These are phyloP conservation scores for Leucosporidium yakuticum DNA, from an alignment of 768 basidiomycete species.

Conservation along the genomic window DNA sequence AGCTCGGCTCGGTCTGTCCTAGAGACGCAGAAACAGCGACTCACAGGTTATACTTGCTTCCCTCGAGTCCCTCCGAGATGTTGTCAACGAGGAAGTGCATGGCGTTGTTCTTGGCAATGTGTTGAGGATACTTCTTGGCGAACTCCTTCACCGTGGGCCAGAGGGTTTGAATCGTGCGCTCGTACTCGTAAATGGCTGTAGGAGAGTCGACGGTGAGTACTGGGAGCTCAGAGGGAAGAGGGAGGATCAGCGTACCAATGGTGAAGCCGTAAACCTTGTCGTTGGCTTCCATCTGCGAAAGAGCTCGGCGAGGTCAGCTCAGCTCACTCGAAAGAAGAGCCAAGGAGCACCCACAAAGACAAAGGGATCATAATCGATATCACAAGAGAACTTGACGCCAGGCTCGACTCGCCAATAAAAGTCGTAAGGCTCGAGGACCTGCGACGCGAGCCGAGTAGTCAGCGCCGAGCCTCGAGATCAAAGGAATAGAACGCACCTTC, in stretches of 20 bases:
- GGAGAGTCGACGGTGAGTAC: slow-evolving; percentile 60
- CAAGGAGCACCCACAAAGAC: slow-evolving; percentile 13
- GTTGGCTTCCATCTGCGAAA: slow-evolving; percentile 71
- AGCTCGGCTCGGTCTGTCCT: background rate
- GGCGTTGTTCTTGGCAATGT: slow-evolving; percentile 59
- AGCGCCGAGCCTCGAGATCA: no score
- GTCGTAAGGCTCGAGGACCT: slow-evolving; percentile 62
- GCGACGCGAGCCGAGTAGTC: no score
- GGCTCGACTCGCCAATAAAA: slow-evolving; percentile 89
- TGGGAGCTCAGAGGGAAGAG: background rate
- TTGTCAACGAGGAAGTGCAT: slow-evolving; percentile 71
- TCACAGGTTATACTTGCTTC: slow-evolving; percentile 62
- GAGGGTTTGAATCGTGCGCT: slow-evolving; percentile 69
- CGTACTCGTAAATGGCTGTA: slow-evolving; percentile 68
- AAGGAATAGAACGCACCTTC: slow-evolving; percentile 39
- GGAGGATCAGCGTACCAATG: slow-evolving; percentile 51
- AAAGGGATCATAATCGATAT: slow-evolving; percentile 51
- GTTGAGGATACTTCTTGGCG: slow-evolving; percentile 57
- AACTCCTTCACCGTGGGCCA: slow-evolving; percentile 69
- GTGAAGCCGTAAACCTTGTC: slow-evolving; percentile 86
- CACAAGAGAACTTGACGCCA: slow-evolving; percentile 58
- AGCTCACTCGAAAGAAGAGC: background rate
- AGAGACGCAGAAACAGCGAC: slow-evolving; percentile 46
- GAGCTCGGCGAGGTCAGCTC: slow-evolving; percentile 43
- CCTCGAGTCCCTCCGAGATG: slow-evolving; percentile 48